These are phyloP conservation scores for Globisporangium barbulae DNA, from an alignment of 352 stramenopile species.

Conservation along the genomic window DNA sequence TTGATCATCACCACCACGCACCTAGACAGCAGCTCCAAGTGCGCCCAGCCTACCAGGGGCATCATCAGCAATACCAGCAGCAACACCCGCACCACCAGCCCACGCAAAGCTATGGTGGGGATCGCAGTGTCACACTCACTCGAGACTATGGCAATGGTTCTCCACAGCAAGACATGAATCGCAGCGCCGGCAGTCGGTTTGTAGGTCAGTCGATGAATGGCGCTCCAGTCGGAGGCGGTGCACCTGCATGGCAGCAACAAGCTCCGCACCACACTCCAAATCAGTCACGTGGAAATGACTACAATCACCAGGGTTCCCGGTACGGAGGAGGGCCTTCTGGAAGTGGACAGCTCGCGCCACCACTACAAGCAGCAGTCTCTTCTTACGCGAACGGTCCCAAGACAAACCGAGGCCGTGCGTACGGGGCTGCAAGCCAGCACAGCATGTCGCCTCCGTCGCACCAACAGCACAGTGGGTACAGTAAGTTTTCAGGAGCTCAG, in stretches of 20 bases:
- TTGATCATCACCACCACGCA: constrained; percentile 4
- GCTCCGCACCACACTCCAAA: background rate
- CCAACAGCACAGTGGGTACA: constrained; percentile 12
- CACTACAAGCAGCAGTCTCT: constrained; percentile 9
- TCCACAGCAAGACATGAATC: constrained; percentile 7
- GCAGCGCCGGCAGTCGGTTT: constrained; percentile 5
- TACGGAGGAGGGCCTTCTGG: constrained; percentile 10
- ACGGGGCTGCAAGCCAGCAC: background rate
- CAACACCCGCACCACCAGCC: constrained; percentile 8
- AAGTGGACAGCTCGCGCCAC: background rate
- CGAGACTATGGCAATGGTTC: constrained; percentile 15
- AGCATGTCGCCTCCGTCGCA: constrained; percentile 10
- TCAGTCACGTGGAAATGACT: constrained; percentile 9
- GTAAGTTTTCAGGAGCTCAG: constrained; percentile 13
- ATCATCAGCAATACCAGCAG: constrained; percentile 13
- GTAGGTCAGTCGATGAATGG: constrained; percentile 8
- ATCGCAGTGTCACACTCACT: constrained; percentile 11
- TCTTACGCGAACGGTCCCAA: constrained; percentile 17
- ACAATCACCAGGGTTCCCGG: constrained; percentile 5
- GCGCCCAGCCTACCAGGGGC: constrained; percentile 8
- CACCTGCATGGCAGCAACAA: constrained; percentile 12
- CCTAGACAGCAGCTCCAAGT: constrained; percentile 15
- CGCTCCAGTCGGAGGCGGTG: background rate
- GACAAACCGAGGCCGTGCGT: constrained; percentile 7
- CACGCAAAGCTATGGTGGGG: constrained; percentile 3